Evolutionary conservation across 768 basidiomycete genomes (phyloP).

Genomic region (Pisolithus albus): DNA sequence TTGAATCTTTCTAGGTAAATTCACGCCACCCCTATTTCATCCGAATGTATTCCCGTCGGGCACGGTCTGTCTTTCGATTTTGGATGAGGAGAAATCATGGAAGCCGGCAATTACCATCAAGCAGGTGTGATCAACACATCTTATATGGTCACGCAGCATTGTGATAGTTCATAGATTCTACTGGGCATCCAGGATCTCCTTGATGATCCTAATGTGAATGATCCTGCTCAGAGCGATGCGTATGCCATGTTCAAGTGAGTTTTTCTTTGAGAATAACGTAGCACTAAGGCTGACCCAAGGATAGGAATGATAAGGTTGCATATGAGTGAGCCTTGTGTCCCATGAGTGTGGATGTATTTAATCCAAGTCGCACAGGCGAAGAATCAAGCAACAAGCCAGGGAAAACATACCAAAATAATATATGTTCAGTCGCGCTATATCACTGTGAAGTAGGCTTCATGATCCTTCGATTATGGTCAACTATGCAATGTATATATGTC

Average conservation of each 20-base stretch:
- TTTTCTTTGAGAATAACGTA: background rate
- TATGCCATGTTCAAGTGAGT: slow-evolving; percentile 98
- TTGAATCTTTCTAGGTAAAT: slow-evolving; percentile 69
- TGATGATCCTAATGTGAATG: slow-evolving; percentile 92
- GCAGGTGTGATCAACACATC: slow-evolving; percentile 50
- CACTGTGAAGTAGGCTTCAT: background rate
- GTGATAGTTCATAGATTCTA: slow-evolving; percentile 56
- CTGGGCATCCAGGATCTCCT: slow-evolving; percentile 94
- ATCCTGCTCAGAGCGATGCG: slow-evolving; percentile 97
- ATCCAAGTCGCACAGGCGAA: slow-evolving; percentile 45
- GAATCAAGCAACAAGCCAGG: slow-evolving; percentile 78
- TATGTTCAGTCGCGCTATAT: background rate
- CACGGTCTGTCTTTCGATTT: slow-evolving; percentile 94
- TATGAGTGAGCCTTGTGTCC: slow-evolving; percentile 64
- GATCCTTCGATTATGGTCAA: background rate
- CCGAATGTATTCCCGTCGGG: slow-evolving; percentile 99
- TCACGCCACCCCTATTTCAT: slow-evolving; percentile 91
- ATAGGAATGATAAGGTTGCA: slow-evolving; percentile 85
- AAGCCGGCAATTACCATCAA: slow-evolving; percentile 99
- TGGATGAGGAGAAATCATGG: slow-evolving; percentile 99
- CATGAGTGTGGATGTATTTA: background rate
- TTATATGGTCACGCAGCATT: background rate
- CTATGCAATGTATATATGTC: background rate
- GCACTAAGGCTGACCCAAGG: slow-evolving; percentile 6
- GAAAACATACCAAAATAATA: slow-evolving; percentile 82